Percentiles rank a stretch among this genome's conserved stretches.
Evolutionary conservation across 768 basidiomycete genomes (phyloP).

Genomic region (Auricularia sp.): DNA sequence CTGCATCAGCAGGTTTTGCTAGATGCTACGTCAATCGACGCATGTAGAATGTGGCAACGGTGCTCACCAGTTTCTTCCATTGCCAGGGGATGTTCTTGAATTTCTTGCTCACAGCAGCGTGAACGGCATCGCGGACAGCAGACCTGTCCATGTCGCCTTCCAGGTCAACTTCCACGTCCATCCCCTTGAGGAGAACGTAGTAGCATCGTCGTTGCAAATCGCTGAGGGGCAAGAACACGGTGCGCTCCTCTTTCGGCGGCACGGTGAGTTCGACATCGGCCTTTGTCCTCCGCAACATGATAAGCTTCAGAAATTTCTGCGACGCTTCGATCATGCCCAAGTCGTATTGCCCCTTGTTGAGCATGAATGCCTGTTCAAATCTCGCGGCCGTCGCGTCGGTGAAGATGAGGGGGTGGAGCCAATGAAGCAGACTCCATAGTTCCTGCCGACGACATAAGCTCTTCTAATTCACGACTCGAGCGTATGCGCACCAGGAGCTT

Average conservation of each 20-base stretch:
- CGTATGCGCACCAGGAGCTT: conserved; percentile 38
- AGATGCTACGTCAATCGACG: background rate
- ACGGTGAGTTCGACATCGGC: conserved; percentile 37
- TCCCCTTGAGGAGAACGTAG: background rate
- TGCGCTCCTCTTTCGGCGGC: conserved; percentile 48
- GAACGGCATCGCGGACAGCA: background rate
- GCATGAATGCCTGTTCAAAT: conserved; percentile 46
- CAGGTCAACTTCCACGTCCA: background rate
- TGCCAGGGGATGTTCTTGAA: background rate
- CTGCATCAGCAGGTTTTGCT: conserved; percentile 53
- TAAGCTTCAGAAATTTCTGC: conserved; percentile 35
- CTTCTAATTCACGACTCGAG: background rate
- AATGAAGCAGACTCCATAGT: conserved; percentile 10
- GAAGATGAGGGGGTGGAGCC: conserved; percentile 46
- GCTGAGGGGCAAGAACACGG: conserved; percentile 35
- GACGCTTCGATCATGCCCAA: conserved; percentile 38
- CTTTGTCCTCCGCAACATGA: conserved; percentile 59
- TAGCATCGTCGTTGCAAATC: background rate
- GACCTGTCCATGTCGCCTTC: background rate
- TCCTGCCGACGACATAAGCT: background rate
- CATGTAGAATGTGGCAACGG: background rate
- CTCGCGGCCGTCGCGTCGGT: conserved; percentile 34
- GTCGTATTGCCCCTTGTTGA: conserved; percentile 42
- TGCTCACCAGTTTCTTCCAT: background rate
- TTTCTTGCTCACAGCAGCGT: background rate